Evolutionary conservation across 2,329 filamentous ascomycete genomes (phyloP), one percentile per base, ranked within the genome.

Genomic region (Epichloe coenophiala): DNA sequence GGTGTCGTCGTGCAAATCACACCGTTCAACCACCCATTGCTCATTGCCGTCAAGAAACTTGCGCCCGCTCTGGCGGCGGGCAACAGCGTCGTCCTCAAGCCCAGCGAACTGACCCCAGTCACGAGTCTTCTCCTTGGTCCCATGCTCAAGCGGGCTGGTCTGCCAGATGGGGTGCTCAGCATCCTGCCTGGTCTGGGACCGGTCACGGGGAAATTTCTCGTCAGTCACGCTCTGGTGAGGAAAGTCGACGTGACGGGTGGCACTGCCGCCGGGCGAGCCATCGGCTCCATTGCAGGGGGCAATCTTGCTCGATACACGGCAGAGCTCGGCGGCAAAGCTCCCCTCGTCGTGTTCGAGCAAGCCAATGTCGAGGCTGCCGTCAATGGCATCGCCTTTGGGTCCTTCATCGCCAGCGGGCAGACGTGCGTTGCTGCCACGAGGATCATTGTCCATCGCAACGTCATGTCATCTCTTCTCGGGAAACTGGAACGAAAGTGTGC

Each of bases 201-300:
- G 0, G 67, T 67, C 1, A 81, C 78, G 0, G 77, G 77, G 9
- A 69, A 66, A n/a, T 70, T 71, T 0, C 70, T 81, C 4, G 75
- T 74, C 12, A 64, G 75, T 31, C 83, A 76, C 51, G 63, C 64
- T 2, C 63, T 73, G 2, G 66, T 77, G 2, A 68, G 77, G 65
- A 88, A 88, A 69, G 76, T 88, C 51, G 84, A 86, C 57, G 81
- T 88, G 58, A 88, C 84, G 38, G 84, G 85, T 42, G 84, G 83
- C n/a, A 88, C 84, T 21, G 68, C 70, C n/a, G 80, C 84, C 17
- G 84, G 83, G 5, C 73, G 80, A 51, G 76, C 77, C 37, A 85
- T 88, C 59, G 82, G 85, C 55, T 72, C 79, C 42, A 74, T 83
- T 40, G 81, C 78, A 27, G 77, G 79, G 41, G 75, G 73, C 55